Percentiles rank a stretch among this genome's conserved stretches.
Evolutionary conservation across 2,329 filamentous ascomycete species (phyloP).

Genomic region (Colletotrichum eleusines): DNA sequence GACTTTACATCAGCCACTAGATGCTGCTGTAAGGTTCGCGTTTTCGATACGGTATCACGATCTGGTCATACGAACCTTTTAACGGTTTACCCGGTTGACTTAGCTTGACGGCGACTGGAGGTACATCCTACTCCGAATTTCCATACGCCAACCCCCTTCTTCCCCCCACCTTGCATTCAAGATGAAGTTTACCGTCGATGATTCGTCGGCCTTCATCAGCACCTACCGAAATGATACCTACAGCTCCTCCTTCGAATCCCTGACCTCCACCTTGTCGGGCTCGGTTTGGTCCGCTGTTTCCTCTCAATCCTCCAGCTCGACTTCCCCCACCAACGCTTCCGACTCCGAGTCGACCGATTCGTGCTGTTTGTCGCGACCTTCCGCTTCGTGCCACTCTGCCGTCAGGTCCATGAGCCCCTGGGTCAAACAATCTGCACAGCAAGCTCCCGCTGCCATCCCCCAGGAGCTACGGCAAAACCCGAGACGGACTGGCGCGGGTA

Average conservation of each 20-base stretch:
- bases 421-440: conserved; percentile 46
- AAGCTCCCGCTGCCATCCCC: conserved; percentile 58
- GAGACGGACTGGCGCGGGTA: conserved; percentile 66
- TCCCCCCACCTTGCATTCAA: conserved; percentile 53
- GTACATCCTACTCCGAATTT: conserved; percentile 41
- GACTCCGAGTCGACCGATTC: conserved; percentile 64
- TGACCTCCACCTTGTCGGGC: conserved; percentile 79
- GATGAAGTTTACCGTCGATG: conserved; percentile 68
- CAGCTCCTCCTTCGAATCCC: conserved; percentile 77
- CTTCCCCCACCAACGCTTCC: conserved; percentile 72
- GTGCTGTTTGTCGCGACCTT: conserved; percentile 54
- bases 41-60: conserved; percentile 52
- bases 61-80: conserved; percentile 43
- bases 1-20: conserved; percentile 52
- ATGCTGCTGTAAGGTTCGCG: conserved; percentile 57
- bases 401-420: conserved; percentile 49
- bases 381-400: conserved; percentile 48
- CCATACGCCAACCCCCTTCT: conserved; percentile 24
- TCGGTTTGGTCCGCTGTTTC: conserved; percentile 83
- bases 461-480: conserved; percentile 75
- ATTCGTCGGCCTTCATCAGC: conserved; percentile 65
- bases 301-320: conserved; percentile 77
- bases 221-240: conserved; percentile 70
- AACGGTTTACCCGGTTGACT: conserved; percentile 51
- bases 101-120: conserved; percentile 52